Conservation (phyloP, 768 basidiomycete genomes). For the Russula lepida region DNA sequence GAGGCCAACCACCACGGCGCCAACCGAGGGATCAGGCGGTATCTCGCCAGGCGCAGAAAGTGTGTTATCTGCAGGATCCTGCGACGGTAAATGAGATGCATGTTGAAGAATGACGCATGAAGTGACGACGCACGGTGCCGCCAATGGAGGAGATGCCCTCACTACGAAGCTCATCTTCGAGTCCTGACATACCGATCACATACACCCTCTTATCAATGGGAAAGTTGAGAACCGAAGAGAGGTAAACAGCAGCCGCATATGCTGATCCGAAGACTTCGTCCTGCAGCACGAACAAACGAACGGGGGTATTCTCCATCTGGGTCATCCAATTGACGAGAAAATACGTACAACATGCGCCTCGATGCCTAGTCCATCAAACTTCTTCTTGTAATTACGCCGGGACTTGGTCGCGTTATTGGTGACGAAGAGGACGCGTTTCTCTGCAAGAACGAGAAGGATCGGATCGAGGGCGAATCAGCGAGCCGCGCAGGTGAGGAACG, state of each 20-base stretch:
- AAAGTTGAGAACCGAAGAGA: conserved; percentile 82
- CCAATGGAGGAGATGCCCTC: conserved; percentile 78
- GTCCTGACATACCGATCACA: conserved; percentile 84
- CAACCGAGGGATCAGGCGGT: conserved; percentile 66
- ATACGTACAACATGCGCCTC: conserved; percentile 74
- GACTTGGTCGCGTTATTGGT: conserved; percentile 98
- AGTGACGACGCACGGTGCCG: conserved; percentile 59
- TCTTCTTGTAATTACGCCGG: conserved; percentile 74
- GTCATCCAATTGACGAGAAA: background rate
- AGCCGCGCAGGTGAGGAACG: conserved; percentile 7
- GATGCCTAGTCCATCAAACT: conserved; percentile 86
- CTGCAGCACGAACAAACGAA: conserved; percentile 34
- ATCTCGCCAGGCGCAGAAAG: conserved; percentile 66
- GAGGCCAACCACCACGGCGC: conserved; percentile 91
- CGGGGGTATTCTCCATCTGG: background rate
- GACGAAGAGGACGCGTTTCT: conserved; percentile 76
- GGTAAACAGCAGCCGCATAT: conserved; percentile 74
- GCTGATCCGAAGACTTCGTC: conserved; percentile 97
- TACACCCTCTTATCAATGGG: conserved; percentile 91
- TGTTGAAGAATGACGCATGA: conserved; percentile 1
- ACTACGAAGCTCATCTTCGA: conserved; percentile 87
- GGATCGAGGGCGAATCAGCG: conserved; percentile 4
- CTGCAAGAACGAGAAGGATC: conserved; percentile 5
- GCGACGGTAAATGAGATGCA: conserved; percentile 13
- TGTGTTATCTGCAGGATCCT: conserved; percentile 83